Evolutionary conservation across 768 basidiomycete genomes (phyloP).

Genomic region (Serendipita sp.): DNA sequence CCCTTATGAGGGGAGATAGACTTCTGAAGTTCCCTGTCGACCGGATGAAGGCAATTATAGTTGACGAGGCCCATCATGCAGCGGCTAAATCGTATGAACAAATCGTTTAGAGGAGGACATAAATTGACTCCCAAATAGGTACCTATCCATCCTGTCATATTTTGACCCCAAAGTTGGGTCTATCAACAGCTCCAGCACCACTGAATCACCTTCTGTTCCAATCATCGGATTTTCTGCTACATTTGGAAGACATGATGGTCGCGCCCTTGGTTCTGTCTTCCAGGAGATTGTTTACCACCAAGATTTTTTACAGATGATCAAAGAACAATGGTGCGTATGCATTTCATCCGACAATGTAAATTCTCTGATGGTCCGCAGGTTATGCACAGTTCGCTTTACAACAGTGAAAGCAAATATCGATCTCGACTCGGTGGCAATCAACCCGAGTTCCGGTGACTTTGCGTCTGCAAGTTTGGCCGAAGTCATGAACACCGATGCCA

Average conservation of each 20-base stretch:
- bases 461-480: slow-evolving; percentile 59
- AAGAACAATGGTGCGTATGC: slow-evolving; percentile 58
- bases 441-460: slow-evolving; percentile 62
- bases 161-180: slow-evolving; percentile 38
- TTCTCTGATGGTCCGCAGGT: slow-evolving; percentile 28
- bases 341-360: background rate
- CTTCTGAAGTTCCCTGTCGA: slow-evolving; percentile 60
- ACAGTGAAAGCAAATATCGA: slow-evolving; percentile 62
- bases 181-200: background rate
- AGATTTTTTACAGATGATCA: slow-evolving; percentile 84
- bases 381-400: slow-evolving; percentile 76
- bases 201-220: slow-evolving; percentile 31
- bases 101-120: background rate
- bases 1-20: slow-evolving; percentile 45
- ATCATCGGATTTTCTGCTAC: slow-evolving; percentile 93
- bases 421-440: slow-evolving; percentile 50
- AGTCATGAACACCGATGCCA: slow-evolving; percentile 61
- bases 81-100: slow-evolving; percentile 71
- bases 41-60: slow-evolving; percentile 54
- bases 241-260: slow-evolving; percentile 79
- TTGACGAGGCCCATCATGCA: slow-evolving; percentile 94
- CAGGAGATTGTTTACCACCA: slow-evolving; percentile 84
- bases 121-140: slow-evolving; percentile 27
- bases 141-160: slow-evolving; percentile 66
- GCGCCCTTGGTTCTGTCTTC: slow-evolving; percentile 78